Percentiles rank a stretch among this genome's conserved stretches.
These are phyloP conservation scores for Tetragonia tetragonoides DNA, from an alignment of 148 eudicot species.

Conservation along the genomic window DNA sequence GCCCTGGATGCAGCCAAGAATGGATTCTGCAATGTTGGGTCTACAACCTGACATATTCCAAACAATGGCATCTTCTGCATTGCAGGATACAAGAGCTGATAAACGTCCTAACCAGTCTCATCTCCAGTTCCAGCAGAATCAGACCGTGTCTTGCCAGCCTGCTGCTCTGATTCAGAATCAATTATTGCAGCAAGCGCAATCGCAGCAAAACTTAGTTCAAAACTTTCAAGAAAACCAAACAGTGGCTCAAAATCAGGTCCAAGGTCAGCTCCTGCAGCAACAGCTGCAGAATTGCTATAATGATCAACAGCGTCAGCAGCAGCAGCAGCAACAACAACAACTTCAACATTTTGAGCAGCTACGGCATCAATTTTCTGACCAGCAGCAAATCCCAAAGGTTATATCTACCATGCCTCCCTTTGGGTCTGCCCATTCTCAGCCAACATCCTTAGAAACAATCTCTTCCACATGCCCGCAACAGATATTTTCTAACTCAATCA, in stretches of 20 bases:
- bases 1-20: slow-evolving; percentile 77
- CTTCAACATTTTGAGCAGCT: slow-evolving; percentile 34
- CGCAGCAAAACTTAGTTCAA: slow-evolving; percentile 42
- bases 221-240: slow-evolving; percentile 43
- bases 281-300: slow-evolving; percentile 37
- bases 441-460: slow-evolving; percentile 38
- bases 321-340: slow-evolving; percentile 35
- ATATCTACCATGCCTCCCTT: slow-evolving; percentile 43
- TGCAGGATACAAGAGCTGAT: slow-evolving; percentile 60
- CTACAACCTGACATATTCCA: slow-evolving; percentile 62
- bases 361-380: slow-evolving; percentile 40
- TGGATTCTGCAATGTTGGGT: slow-evolving; percentile 62
- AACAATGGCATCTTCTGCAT: slow-evolving; percentile 63
- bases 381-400: slow-evolving; percentile 36
- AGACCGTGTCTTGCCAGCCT: slow-evolving; percentile 37
- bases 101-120: slow-evolving; percentile 46
- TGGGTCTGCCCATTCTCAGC: slow-evolving; percentile 47
- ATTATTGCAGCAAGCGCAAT: slow-evolving; percentile 47
- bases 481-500: slow-evolving; percentile 37
- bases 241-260: slow-evolving; percentile 40
- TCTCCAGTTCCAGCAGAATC: slow-evolving; percentile 58
- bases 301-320: slow-evolving; percentile 46
- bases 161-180: slow-evolving; percentile 40
- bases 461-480: slow-evolving; percentile 45
- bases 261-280: slow-evolving; percentile 50